Evolutionary conservation across 129 eudicot genomes (phyloP), one percentile per base, ranked within the genome.

Genomic region (Sambucus nigra): DNA sequence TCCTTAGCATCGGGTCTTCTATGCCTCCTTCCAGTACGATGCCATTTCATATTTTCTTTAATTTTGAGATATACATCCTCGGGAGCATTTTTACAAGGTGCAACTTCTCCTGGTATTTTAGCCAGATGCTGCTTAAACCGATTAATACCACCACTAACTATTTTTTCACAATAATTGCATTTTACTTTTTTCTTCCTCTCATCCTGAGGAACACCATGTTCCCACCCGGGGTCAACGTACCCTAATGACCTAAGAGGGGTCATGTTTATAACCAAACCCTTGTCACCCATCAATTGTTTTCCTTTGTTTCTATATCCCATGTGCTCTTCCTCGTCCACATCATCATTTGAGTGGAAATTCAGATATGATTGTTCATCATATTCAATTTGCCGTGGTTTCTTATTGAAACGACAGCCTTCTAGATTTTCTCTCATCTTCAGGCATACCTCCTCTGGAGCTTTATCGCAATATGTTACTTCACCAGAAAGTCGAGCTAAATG

Each of bases 141-240:
- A 66, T 89, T 89, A 39, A 89, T 89, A 49, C 97, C 97, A 27
- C 97, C 97, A 21, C 97, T 89, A 45, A 89, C 97, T 25, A 89
- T 77, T 70, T 84, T 89, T 57, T 83, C 97, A 58, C 97, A 89
- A 67, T 84, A 89, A 69, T 89, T 89, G 69, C 97, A 89, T 70
- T 89, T 89, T 22, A 89, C 97, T 61, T 84, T 89, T 61, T 89
- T 89, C 86, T 89, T 89, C 73, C 95, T 71, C 28, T 89, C 97
- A 67, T 89, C 97, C 71, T 82, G 86, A 64, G 97, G 86, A 65
- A 81, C 73, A 45, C 97, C 97, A 48, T 89, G 86, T 54, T 89
- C 95, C 97, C 97, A 89, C 17, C 97, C 97, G 40, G 97, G 97
- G 70, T 89, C 97, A 60, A 84, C 86, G 68, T 89, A 89, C 25